Percentiles rank a stretch among this genome's conserved stretches.
Conservation (phyloP, 2,329 filamentous ascomycete species). For the Aureobasidium vineae region DNA sequence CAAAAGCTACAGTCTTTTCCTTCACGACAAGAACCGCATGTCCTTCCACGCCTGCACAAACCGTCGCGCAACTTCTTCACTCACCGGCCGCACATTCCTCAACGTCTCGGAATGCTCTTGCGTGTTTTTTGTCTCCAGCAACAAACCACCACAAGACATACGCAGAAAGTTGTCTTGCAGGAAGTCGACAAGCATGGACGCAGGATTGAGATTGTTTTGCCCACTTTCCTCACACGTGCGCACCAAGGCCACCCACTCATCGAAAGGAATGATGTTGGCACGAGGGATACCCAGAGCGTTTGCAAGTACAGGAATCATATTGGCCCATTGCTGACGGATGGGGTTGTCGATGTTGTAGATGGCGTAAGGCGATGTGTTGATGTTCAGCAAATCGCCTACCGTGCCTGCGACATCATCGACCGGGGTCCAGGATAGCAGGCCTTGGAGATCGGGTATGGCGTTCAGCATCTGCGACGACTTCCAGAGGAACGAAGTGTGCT, state of each 20-base stretch:
- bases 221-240: conserved; percentile 24
- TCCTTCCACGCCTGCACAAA: too few relatives aligned
- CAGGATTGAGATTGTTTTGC: conserved; percentile 36
- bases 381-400: conserved; percentile 39
- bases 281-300: conserved; percentile 38
- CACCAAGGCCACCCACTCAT: conserved; percentile 45
- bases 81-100: too few relatives aligned
- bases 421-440: conserved; percentile 48
- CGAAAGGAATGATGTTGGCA: conserved; percentile 41
- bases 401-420: conserved; percentile 46
- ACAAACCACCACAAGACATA: conserved; percentile 49
- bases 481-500: conserved; percentile 53
- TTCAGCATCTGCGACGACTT: conserved; percentile 52
- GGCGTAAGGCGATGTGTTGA: conserved; percentile 32
- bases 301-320: conserved; percentile 41
- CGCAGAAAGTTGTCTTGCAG: conserved; percentile 40
- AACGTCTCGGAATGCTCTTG: conserved; percentile 41
- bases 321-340: conserved; percentile 43
- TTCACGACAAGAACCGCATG: too few relatives aligned
- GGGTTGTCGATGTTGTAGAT: conserved; percentile 52
- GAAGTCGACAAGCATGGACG: conserved; percentile 38
- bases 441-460: conserved; percentile 45
- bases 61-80: too few relatives aligned
- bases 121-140: conserved; percentile 42
- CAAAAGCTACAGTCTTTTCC: too few relatives aligned